Conservation (phyloP, 2,329 filamentous ascomycete genomes). For the Neopestalotiopsis sp. region DNA sequence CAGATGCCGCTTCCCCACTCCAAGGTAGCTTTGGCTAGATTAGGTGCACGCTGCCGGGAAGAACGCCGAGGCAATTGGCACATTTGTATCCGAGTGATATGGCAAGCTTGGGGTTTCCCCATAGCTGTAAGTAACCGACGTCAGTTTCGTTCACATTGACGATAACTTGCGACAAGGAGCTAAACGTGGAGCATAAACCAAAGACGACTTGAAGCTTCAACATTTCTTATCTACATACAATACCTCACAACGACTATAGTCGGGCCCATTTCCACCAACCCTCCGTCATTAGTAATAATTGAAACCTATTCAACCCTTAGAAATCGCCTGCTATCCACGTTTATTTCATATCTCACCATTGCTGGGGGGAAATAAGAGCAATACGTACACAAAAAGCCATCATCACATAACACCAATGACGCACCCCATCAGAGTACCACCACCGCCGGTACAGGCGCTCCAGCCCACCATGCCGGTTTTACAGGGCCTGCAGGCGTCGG, state of each 20-base stretch:
- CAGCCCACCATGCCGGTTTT: constrained; percentile 14
- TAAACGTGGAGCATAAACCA: not conserved
- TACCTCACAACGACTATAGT: too few species aligned
- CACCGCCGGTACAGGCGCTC: constrained; percentile 10
- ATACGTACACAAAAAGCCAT: not conserved
- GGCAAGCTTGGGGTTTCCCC: not conserved
- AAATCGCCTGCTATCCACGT: not conserved
- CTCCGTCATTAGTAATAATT: too few species aligned
- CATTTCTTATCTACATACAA: too few species aligned
- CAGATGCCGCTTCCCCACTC: not conserved
- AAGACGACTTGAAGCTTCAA: too few species aligned
- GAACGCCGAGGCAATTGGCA: not conserved
- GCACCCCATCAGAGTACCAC: constrained; percentile 6
- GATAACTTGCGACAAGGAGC: not conserved
- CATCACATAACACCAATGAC: not conserved
- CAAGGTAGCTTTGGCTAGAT: not conserved
- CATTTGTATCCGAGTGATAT: not conserved
- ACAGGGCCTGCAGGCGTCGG: constrained; percentile 11
- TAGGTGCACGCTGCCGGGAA: constrained; percentile 1
- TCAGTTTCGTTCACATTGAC: not conserved
- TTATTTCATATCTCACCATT: not conserved
- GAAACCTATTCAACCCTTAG: too few species aligned
- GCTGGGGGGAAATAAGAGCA: not conserved
- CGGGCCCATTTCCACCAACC: too few species aligned
- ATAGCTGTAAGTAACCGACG: not conserved